Base-by-base conservation (phyloP, 1,284 basidiomycete species). In the Trametes versicolor region DNA sequence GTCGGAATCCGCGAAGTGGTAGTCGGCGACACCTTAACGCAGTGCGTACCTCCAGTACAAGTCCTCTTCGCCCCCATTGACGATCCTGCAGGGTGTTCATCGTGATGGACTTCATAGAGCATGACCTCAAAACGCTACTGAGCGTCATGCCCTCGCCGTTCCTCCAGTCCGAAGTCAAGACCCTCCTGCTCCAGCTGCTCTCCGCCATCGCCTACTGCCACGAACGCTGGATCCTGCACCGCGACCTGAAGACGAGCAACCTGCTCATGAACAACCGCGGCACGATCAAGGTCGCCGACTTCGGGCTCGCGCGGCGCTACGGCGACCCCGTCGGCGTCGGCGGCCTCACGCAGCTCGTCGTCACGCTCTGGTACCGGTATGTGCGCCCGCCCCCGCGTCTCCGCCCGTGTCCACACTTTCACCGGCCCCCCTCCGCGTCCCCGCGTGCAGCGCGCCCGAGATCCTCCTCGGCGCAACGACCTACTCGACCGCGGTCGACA, bases 91-190 rank as follows among this genome's bases (percentile, higher is more conserved):
- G 95, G 83, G 95, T 99, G 60, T 99, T 96, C 79, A 96, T 99
- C 67, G 97, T 98, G 36, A 99, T 99, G 96, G 97, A 99, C 74
- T 99, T 99, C 75, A 97, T 99, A 75, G 98, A 99, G 79, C 98
- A 99, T 78, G 97, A 99, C 77, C 90, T 99, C 75, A 99, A 99
- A 80, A 94, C 96, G 1, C 85, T 99, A 56, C 85, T 99, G 60
- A 93, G 92, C 13, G 83, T 94, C 67, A 98, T 98, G 96, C 94
- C 95, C 1, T 88, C 92, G 43, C 96, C 97, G 0, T 99, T 99
- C 80, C 81, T 98, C 32, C 95, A 97, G 76, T 98, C 96, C 41
- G 98, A 99, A 80, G 93, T 99, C 81, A 99, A 99, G 84, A 99
- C 97, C 0, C 82, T 99, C 58, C 89, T 99, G 89, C 79, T 92